These are phyloP conservation scores for Apiotrichum siamense DNA, from an alignment of 1,284 basidiomycete genomes.

Conservation along the genomic window DNA sequence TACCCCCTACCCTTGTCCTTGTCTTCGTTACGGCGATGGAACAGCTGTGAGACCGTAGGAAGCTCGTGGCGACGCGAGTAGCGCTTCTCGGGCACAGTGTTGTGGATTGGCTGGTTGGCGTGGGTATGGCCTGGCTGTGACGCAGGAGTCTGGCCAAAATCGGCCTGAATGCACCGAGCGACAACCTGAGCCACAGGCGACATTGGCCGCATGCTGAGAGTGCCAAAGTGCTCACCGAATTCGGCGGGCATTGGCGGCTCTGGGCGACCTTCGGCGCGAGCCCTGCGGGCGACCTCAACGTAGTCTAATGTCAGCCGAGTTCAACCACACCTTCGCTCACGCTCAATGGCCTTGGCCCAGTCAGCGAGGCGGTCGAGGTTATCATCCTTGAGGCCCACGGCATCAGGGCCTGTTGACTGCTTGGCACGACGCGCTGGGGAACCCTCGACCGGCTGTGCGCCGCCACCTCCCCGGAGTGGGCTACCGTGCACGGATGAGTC, in stretches of 20 bases:
- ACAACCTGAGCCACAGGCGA: constrained; percentile 10
- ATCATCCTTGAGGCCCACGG: constrained; percentile 5
- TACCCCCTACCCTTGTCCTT: background rate
- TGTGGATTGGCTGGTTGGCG: background rate
- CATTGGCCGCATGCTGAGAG: constrained; percentile 19
- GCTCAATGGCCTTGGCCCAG: constrained; percentile 44
- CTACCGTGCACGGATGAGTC: background rate
- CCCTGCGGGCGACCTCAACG: constrained; percentile 42
- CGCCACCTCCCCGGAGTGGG: background rate
- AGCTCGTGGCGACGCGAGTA: background rate
- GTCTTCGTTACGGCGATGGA: background rate
- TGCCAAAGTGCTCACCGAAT: constrained; percentile 32
- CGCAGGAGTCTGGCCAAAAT: too few species aligned
- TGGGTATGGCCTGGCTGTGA: too few species aligned
- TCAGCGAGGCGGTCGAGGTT: constrained; percentile 39
- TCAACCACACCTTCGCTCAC: constrained; percentile 13
- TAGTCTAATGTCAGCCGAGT: constrained; percentile 20
- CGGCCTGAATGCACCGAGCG: background rate
- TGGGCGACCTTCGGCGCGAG: constrained; percentile 37
- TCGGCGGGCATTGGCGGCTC: constrained; percentile 30
- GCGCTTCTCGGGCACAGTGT: background rate
- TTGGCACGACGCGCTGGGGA: constrained; percentile 7
- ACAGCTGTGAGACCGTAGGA: background rate
- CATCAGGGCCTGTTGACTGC: constrained; percentile 12
- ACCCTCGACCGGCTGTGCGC: too few species aligned